Percentiles rank a stretch among this genome's conserved stretches.
phyloP scores from a whole-genome alignment of 495 filamentous ascomycete species.

The Acidomyces sp. region DNA sequence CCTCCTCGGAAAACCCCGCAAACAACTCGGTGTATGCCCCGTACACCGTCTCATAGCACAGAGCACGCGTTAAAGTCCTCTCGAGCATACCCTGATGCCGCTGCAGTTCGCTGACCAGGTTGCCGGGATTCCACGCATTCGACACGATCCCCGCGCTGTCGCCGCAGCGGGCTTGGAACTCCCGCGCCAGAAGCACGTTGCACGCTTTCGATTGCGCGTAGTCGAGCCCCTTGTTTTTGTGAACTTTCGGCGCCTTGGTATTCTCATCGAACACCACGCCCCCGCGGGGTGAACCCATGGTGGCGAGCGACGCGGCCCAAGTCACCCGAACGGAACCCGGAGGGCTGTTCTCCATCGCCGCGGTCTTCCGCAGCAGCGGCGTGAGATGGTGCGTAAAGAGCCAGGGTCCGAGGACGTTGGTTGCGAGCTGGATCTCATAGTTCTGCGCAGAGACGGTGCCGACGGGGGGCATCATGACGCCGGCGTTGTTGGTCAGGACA shows the following conservation, averaged over 20 bases:
- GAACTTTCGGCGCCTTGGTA: constrained; percentile 9
- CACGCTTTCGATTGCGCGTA: constrained; percentile 35
- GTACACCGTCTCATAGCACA: constrained; percentile 14
- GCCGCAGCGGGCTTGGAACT: constrained; percentile 3
- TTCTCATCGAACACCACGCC: constrained; percentile 5
- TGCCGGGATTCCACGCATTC: constrained; percentile 22
- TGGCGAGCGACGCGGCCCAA: constrained; percentile 28
- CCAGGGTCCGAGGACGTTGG: constrained; percentile 38
- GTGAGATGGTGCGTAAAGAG: constrained; percentile 36
- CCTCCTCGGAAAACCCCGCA: constrained; percentile 20
- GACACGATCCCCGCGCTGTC: constrained; percentile 7
- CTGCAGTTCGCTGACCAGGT: constrained; percentile 17
- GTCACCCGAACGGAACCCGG: constrained; percentile 30
- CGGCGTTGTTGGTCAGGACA: constrained; percentile 41
- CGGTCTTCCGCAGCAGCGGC: constrained; percentile 33
- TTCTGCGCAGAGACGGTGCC: constrained; percentile 29
- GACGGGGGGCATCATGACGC: constrained; percentile 31
- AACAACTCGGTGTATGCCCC: constrained; percentile 29
- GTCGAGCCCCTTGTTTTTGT: constrained; percentile 12
- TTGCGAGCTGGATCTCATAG: constrained; percentile 36
- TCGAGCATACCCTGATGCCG: constrained; percentile 5
- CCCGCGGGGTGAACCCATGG: not conserved
- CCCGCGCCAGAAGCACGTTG: constrained; percentile 28
- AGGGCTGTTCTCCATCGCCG: constrained; percentile 15
- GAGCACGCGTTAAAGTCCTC: not conserved